Conservation (phyloP, 75 land plant genomes). For the Larix kaempferi region DNA sequence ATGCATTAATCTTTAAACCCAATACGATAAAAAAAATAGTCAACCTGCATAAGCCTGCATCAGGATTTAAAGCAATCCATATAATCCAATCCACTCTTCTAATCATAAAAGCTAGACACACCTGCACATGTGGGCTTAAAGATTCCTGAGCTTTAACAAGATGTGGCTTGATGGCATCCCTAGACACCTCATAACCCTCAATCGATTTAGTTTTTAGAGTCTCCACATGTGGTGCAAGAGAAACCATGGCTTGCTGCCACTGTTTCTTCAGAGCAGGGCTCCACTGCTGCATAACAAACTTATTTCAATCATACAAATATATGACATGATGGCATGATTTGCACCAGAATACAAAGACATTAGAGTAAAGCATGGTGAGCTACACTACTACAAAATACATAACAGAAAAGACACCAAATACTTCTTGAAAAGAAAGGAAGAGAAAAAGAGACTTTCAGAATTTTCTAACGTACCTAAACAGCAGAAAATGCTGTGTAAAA, state of each 20-base stretch:
- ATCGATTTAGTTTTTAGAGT: slow-evolving; percentile 17
- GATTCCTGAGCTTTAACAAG: slow-evolving; percentile 38
- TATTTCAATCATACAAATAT: background rate
- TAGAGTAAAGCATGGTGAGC: background rate
- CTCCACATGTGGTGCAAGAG: slow-evolving; percentile 48
- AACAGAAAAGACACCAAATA: too few relatives aligned
- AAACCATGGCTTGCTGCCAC: slow-evolving; percentile 18
- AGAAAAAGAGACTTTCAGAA: too few relatives aligned
- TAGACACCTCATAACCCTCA: slow-evolving; percentile 39
- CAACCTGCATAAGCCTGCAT: background rate
- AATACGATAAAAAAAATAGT: background rate
- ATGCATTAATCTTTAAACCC: background rate
- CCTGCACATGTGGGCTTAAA: slow-evolving; percentile 13
- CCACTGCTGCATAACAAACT: slow-evolving; percentile 35
- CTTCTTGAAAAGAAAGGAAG: too few relatives aligned
- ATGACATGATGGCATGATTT: background rate
- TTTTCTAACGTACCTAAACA: too few relatives aligned
- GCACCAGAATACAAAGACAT: background rate
- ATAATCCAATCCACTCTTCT: background rate
- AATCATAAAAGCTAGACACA: background rate
- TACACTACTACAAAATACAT: background rate
- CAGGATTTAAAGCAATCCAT: background rate
- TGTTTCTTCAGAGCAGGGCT: slow-evolving; percentile 42
- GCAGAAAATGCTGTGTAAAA: too few relatives aligned
- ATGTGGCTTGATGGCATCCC: slow-evolving; percentile 31